phyloP scores from a whole-genome alignment of 495 filamentous ascomycete genomes.

The Niebla homalea region DNA sequence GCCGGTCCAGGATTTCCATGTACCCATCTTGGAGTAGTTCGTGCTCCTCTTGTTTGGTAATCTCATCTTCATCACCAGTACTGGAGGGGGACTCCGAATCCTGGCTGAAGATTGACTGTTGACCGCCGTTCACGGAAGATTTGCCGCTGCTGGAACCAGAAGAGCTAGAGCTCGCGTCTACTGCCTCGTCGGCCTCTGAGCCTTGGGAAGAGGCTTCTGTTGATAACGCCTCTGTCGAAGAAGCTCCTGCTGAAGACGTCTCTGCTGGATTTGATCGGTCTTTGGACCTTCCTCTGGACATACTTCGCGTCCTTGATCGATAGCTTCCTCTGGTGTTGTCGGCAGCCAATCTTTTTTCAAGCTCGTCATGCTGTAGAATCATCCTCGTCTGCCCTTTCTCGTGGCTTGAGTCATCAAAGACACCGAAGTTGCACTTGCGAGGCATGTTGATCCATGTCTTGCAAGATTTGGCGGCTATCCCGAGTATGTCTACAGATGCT shows the following conservation, averaged over 20 bases:
- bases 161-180: not conserved
- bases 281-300: not conserved
- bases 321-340: not conserved
- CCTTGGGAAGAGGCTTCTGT: not conserved
- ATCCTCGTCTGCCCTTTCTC: slow-evolving; percentile 19
- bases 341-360: slow-evolving; percentile 26
- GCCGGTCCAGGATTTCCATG: slow-evolving; percentile 39
- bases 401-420: slow-evolving; percentile 33
- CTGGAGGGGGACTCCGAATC: too few relatives aligned
- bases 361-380: slow-evolving; percentile 37
- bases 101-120: not conserved
- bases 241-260: not conserved
- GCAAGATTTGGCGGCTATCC: slow-evolving; percentile 28
- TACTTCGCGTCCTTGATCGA: not conserved
- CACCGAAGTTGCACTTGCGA: slow-evolving; percentile 43
- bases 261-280: not conserved
- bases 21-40: slow-evolving; percentile 35
- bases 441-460: slow-evolving; percentile 49
- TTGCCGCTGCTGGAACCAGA: not conserved
- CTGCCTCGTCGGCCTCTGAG: not conserved
- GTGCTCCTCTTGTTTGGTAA: slow-evolving; percentile 15
- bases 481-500: slow-evolving; percentile 47
- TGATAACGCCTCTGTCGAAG: not conserved
- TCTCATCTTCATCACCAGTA: slow-evolving; percentile 1
- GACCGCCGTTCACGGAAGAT: not conserved